A percentile compares a stretch with the other conserved stretches of the same genome.
Evolutionary conservation across 2,329 filamentous ascomycete species (phyloP).

Genomic region (Neopestalotiopsis sp.): DNA sequence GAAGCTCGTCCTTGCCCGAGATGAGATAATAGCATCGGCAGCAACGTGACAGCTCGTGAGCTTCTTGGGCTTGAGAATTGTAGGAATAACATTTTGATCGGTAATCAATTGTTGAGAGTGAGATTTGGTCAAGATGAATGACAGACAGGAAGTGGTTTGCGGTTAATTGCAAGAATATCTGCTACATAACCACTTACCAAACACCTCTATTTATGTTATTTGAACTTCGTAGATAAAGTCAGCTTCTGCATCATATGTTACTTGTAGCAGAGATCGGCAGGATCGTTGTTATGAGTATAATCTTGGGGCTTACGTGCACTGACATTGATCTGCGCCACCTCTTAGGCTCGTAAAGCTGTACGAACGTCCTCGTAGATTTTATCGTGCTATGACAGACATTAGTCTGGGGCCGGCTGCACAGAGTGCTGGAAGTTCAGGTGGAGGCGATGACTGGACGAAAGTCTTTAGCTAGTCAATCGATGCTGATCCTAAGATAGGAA

Average conservation of each 20-base stretch:
- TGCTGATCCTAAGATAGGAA: too few species aligned
- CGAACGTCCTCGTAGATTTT: not conserved
- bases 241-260: not conserved
- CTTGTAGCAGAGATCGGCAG: not conserved
- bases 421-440: too few species aligned
- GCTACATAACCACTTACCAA: rapidly evolving
- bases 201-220: not conserved
- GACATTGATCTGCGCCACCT: not conserved
- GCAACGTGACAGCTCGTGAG: not conserved
- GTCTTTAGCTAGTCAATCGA: too few species aligned
- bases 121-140: too few species aligned
- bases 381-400: too few species aligned
- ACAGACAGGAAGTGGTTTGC: not conserved
- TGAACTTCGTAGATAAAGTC: not conserved
- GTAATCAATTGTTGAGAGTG: not conserved
- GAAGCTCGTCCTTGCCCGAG: not conserved
- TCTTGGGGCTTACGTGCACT: not conserved
- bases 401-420: too few species aligned
- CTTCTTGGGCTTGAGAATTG: not conserved
- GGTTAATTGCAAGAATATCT: not conserved
- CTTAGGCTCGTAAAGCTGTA: not conserved
- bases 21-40: not conserved
- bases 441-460: too few species aligned
- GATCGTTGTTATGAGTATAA: not conserved
- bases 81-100: not conserved